Base-by-base conservation (phyloP, 2,329 filamentous ascomycete genomes). In the Sarocladium brachiariae region DNA sequence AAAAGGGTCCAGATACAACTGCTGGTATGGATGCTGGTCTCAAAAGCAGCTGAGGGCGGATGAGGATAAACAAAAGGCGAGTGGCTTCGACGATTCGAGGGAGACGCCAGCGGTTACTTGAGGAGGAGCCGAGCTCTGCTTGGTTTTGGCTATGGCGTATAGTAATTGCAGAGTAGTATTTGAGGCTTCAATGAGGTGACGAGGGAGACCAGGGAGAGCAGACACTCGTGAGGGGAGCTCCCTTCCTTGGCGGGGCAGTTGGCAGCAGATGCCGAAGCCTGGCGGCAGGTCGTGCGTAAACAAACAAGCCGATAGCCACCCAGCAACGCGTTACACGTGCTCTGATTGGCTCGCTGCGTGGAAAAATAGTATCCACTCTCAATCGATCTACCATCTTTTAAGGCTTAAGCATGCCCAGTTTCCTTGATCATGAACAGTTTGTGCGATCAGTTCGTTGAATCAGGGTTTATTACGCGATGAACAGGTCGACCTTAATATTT, bases 251-350 rank as follows among this genome's bases (percentile, higher is more conserved):
- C 43, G 43, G 43, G 43, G 43, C 43, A 30, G 25, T 8, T 47
- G 16, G 4, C 21, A 47, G 25, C 43, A 47, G 43, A 16, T 47
- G 43, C 43, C 43, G 43, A 47, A 47, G 43, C 24, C 39, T 31
- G 25, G 43, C 43, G 43, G 43, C 43, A 47, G 27, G 43, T 47
- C 25, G 25, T 47, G 43, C 18, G 56, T 59, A 59, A 59, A 59
- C 56, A 59, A 59, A 58, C 52, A 54, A 52, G 45, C 41, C 51
- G 49, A 39, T 37, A 50, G 52, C 57, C 45, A 51, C 57, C 56
- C 52, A 54, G 57, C 57, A 59, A 59, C 57, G 54, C 19, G 13
- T 14, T 25, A 5, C 9, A 13, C n/a, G 24, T n/a, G 3, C 24
- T 38, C 16, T 39, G 13, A 33, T 37, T 48, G 49, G 30, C 48